These are phyloP conservation scores for Candida glucosophila DNA, from an alignment of 1,139 yeast genomes.

Conservation along the genomic window DNA sequence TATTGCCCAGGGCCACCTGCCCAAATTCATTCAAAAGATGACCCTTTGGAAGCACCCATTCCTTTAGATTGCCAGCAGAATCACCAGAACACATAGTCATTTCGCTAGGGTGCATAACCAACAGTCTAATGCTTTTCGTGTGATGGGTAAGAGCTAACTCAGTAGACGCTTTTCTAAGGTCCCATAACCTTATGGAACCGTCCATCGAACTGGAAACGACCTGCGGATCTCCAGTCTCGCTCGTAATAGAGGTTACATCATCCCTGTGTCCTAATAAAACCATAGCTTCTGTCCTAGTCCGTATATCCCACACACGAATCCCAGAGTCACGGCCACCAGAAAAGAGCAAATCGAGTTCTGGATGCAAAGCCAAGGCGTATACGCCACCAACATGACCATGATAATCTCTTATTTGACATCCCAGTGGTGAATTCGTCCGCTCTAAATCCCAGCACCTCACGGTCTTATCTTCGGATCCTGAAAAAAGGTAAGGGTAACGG, in stretches of 20 bases:
- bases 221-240: slow-evolving; percentile 77
- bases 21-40: slow-evolving; percentile 44
- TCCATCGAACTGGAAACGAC: slow-evolving; percentile 79
- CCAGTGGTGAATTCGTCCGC: slow-evolving; percentile 53
- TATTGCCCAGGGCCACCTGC: slow-evolving; percentile 20
- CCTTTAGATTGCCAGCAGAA: slow-evolving; percentile 69
- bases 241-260: slow-evolving; percentile 60
- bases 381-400: slow-evolving; percentile 94
- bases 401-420: slow-evolving; percentile 64
- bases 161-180: slow-evolving; percentile 36
- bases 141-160: slow-evolving; percentile 72
- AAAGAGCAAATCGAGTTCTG: slow-evolving; percentile 75
- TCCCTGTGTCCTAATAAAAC: slow-evolving; percentile 76
- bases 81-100: slow-evolving; percentile 69
- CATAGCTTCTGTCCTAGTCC: slow-evolving; percentile 70
- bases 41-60: slow-evolving; percentile 81
- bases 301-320: slow-evolving; percentile 87
- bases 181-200: slow-evolving; percentile 83
- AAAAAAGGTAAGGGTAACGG: slow-evolving; percentile 78
- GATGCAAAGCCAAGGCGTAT: slow-evolving; percentile 76
- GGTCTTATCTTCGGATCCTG: slow-evolving; percentile 89
- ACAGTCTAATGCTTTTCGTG: slow-evolving; percentile 68
- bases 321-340: slow-evolving; percentile 90
- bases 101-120: slow-evolving; percentile 63
- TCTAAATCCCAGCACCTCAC: slow-evolving; percentile 98